Conservation (phyloP, 1,284 basidiomycete species). For the Pyrrhoderma noxium region DNA sequence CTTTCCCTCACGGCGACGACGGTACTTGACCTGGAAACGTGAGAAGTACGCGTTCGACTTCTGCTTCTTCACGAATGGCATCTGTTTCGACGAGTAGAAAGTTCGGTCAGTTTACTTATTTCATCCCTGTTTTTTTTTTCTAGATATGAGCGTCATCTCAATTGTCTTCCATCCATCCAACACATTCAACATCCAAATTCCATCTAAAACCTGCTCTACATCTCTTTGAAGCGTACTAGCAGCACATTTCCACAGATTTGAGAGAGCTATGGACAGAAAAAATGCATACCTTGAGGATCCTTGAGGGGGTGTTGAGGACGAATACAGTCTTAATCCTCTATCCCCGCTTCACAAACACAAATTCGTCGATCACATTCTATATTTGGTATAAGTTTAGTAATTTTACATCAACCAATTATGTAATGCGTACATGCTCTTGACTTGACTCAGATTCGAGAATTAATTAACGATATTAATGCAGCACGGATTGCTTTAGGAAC, state of each 20-base stretch:
- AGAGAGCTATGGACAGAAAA: neutral
- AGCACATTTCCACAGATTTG: too few relatives aligned
- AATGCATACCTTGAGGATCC: constrained; percentile 18
- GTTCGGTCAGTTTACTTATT: neutral
- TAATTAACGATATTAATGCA: too few relatives aligned
- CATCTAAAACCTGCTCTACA: neutral
- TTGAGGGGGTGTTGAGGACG: neutral
- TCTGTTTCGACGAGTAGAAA: constrained; percentile 34
- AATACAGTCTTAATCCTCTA: neutral
- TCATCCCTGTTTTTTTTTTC: too few relatives aligned
- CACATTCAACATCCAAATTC: constrained; percentile 1
- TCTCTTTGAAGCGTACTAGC: too few relatives aligned
- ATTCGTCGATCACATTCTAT: too few relatives aligned
- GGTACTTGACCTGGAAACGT: constrained; percentile 96
- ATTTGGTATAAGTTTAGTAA: too few relatives aligned
- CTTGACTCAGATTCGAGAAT: too few relatives aligned
- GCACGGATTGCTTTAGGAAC: too few relatives aligned
- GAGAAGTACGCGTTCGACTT: constrained; percentile 95
- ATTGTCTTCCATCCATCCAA: constrained; percentile 5
- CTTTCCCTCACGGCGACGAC: constrained; percentile 93
- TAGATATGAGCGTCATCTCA: neutral
- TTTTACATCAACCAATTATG: too few relatives aligned
- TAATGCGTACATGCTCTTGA: too few relatives aligned
- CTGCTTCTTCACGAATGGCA: constrained; percentile 86
- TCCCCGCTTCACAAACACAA: too few relatives aligned